A percentile compares a stretch with the other conserved stretches of the same genome.
These are phyloP conservation scores for Metschnikowia shivogae DNA, from an alignment of 805 yeast species.

Conservation along the genomic window DNA sequence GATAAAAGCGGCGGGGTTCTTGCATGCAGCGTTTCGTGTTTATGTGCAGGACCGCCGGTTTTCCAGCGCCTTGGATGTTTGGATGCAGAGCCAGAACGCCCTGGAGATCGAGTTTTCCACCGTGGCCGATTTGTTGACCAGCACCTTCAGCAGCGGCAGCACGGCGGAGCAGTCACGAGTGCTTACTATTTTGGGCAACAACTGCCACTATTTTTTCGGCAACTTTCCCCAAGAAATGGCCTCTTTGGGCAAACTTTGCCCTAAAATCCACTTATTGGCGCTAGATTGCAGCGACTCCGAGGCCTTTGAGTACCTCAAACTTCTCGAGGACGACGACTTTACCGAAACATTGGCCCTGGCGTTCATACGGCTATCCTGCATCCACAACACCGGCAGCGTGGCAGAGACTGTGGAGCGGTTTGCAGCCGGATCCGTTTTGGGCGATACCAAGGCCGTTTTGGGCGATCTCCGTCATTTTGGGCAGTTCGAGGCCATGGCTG, in stretches of 20 bases:
- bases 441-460: neutral
- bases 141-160: conserved; percentile 16
- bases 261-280: conserved; percentile 36
- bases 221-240: conserved; percentile 36
- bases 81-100: conserved; percentile 34
- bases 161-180: conserved; percentile 24
- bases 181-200: conserved; percentile 19
- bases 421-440: conserved; percentile 6
- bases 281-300: conserved; percentile 24
- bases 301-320: conserved; percentile 29
- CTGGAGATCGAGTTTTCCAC: conserved; percentile 7
- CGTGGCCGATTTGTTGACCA: conserved; percentile 26
- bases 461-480: conserved; percentile 20
- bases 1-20: conserved; percentile 52
- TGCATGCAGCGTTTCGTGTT: conserved; percentile 53
- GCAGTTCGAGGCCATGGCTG: conserved; percentile 30
- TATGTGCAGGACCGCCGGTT: conserved; percentile 52
- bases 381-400: conserved; percentile 16
- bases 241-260: conserved; percentile 31
- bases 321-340: neutral
- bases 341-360: conserved; percentile 5
- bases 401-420: conserved; percentile 14
- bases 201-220: conserved; percentile 22
- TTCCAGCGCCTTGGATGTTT: conserved; percentile 50
- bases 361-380: conserved; percentile 25